A percentile compares a stretch with the other conserved stretches of the same genome.
phyloP scores from a whole-genome alignment of 2,329 filamentous ascomycete genomes.

The Calonectria pseudoturangicola region DNA sequence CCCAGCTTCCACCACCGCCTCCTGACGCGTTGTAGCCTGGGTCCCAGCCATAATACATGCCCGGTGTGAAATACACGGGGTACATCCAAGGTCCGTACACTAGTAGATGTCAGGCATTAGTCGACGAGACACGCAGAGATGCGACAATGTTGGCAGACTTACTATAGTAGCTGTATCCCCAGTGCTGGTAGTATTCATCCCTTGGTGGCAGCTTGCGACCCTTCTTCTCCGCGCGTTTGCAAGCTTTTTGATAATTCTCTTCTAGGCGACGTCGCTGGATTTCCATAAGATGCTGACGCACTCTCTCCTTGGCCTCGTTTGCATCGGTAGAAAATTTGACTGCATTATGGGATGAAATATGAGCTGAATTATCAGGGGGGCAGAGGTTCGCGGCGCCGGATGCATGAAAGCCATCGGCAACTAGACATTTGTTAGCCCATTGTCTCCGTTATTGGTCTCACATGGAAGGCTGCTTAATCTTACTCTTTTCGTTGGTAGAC shows the following conservation, averaged over 20 bases:
- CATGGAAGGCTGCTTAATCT: neutral
- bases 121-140: no score
- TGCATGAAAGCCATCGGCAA: conserved; percentile 65
- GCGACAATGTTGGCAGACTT: conserved; percentile 20
- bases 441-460: rapidly evolving
- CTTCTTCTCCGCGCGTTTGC: conserved; percentile 68
- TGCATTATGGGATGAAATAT: conserved; percentile 85
- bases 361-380: conserved; percentile 75
- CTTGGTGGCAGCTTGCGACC: conserved; percentile 67
- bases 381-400: conserved; percentile 70
- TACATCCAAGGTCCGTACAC: conserved; percentile 69
- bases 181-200: conserved; percentile 72
- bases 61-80: conserved; percentile 64
- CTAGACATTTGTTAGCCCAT: conserved; percentile 38
- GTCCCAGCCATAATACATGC: conserved; percentile 67
- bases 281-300: conserved; percentile 41
- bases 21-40: conserved; percentile 60
- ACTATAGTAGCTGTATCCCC: conserved; percentile 71
- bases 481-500: conserved; percentile 67
- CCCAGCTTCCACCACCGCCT: conserved; percentile 61
- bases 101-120: conserved; percentile 21
- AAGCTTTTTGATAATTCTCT: conserved; percentile 73
- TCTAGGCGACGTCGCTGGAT: conserved; percentile 64
- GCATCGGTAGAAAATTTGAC: conserved; percentile 60
- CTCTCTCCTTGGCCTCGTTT: conserved; percentile 33